Conservation (phyloP, 2,329 filamentous ascomycete species). For the Colletotrichum sp. region DNA sequence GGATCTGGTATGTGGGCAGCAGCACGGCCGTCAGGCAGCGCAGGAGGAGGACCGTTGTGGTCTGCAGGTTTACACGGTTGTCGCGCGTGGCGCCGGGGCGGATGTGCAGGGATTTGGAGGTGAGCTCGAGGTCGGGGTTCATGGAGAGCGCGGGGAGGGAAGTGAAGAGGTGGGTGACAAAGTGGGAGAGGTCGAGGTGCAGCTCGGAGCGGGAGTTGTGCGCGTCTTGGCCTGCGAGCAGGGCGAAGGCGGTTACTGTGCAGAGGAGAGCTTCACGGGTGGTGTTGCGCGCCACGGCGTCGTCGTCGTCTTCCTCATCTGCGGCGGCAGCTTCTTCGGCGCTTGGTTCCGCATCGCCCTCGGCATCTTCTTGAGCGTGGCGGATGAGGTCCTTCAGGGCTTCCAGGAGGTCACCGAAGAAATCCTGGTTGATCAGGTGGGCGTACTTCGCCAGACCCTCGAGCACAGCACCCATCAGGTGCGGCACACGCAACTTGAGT, state of each 20-base stretch:
- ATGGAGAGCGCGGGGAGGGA: slow-evolving; percentile 80
- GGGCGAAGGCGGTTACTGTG: slow-evolving; percentile 94
- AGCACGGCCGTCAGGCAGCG: slow-evolving; percentile 85
- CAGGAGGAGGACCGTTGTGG: slow-evolving; percentile 89
- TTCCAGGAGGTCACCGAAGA: slow-evolving; percentile 95
- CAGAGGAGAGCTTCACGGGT: slow-evolving; percentile 90
- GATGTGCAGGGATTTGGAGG: slow-evolving; percentile 73
- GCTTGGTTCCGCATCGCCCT: slow-evolving; percentile 45
- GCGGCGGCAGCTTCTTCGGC: slow-evolving; percentile 37
- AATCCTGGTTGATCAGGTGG: slow-evolving; percentile 98
- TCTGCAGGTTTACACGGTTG: slow-evolving; percentile 82
- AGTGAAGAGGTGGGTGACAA: slow-evolving; percentile 91
- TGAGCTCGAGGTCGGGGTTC: slow-evolving; percentile 86
- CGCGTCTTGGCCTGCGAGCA: slow-evolving; percentile 92
- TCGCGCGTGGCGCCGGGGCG: slow-evolving; percentile 42
- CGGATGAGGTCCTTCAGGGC: slow-evolving; percentile 91
- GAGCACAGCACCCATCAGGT: slow-evolving; percentile 95
- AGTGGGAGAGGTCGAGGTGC: slow-evolving; percentile 92
- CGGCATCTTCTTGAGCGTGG: slow-evolving; percentile 66
- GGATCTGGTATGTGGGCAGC: slow-evolving; percentile 74
- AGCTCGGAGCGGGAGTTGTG: slow-evolving; percentile 82
- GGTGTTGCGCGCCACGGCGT: slow-evolving; percentile 66
- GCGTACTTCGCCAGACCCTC: slow-evolving; percentile 94
- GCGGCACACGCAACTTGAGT: slow-evolving; percentile 79
- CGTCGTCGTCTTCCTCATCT: slow-evolving; percentile 51